Percentiles rank a stretch among this genome's conserved stretches.
Conservation (phyloP, 768 basidiomycete species). For the Tulasnella sp. region DNA sequence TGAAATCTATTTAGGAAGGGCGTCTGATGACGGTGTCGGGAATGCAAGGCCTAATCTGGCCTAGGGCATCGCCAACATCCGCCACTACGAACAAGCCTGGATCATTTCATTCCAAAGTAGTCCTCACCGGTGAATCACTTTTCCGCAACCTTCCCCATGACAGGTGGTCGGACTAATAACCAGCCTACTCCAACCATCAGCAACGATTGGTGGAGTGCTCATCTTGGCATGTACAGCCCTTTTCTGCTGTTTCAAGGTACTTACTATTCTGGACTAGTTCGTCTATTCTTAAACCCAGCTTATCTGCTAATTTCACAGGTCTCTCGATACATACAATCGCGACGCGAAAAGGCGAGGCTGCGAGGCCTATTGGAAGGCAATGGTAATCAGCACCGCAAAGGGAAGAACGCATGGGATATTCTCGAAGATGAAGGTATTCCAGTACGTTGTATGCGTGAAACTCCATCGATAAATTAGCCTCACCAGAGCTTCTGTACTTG, state of each 20-base stretch:
- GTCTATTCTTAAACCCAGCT: background rate
- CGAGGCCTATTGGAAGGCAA: conserved; percentile 26
- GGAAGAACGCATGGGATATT: conserved; percentile 32
- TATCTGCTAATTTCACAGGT: background rate
- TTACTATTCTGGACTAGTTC: too few species aligned
- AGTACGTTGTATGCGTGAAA: background rate
- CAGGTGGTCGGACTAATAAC: background rate
- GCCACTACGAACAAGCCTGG: conserved; percentile 10
- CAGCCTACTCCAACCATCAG: background rate
- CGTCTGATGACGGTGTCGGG: background rate
- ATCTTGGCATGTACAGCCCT: conserved; percentile 25
- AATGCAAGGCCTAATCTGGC: background rate
- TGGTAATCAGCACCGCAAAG: conserved; percentile 24
- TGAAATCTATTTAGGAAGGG: background rate
- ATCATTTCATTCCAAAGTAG: conserved; percentile 29
- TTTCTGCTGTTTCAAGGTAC: conserved; percentile 27
- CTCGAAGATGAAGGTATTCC: conserved; percentile 31
- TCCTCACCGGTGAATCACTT: conserved; percentile 15
- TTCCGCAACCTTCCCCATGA: background rate
- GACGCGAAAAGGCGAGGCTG: conserved; percentile 15
- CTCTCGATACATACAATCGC: conserved; percentile 26
- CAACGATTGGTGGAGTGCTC: conserved; percentile 29
- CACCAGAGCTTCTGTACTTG: background rate
- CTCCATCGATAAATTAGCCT: background rate
- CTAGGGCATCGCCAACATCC: background rate